These are phyloP conservation scores for Pestalotiopsis sp. DNA, from an alignment of 2,329 filamentous ascomycete species.

Conservation along the genomic window DNA sequence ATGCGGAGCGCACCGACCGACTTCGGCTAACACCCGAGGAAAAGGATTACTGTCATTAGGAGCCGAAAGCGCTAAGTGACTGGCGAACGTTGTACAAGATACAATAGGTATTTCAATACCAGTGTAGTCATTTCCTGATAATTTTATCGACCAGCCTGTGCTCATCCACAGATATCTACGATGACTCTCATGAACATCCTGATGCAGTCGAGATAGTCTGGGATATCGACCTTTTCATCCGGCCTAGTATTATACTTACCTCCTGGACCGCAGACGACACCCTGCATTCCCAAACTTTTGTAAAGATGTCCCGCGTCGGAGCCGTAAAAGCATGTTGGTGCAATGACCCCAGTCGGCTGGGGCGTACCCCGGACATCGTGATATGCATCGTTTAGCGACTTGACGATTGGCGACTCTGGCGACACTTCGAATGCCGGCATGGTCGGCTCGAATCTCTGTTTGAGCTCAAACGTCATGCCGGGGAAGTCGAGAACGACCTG, in stretches of 20 bases:
- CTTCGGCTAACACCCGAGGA: neutral
- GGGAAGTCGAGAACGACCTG: constrained; percentile 19
- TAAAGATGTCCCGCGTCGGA: constrained; percentile 29
- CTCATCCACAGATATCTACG: constrained; percentile 26
- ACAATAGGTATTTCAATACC: neutral
- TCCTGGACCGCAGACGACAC: constrained; percentile 28
- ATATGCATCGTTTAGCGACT: constrained; percentile 25
- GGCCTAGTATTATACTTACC: constrained; percentile 29
- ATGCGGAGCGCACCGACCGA: neutral
- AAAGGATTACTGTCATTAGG: neutral
- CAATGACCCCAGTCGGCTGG: constrained; percentile 27
- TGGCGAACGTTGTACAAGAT: neutral
- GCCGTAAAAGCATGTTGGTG: constrained; percentile 29
- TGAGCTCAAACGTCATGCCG: constrained; percentile 26
- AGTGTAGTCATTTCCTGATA: neutral
- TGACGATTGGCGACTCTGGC: constrained; percentile 20
- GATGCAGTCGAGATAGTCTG: constrained; percentile 28
- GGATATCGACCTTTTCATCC: constrained; percentile 29
- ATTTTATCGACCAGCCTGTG: neutral
- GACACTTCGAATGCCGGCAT: constrained; percentile 29
- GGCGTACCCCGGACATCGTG: constrained; percentile 17
- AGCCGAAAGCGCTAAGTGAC: neutral
- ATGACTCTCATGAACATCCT: constrained; percentile 29
- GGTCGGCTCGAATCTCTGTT: constrained; percentile 24
- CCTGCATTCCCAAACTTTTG: constrained; percentile 27